Evolutionary conservation across 2,329 filamentous ascomycete species (phyloP).

Genomic region (Apiospora malaysiana): DNA sequence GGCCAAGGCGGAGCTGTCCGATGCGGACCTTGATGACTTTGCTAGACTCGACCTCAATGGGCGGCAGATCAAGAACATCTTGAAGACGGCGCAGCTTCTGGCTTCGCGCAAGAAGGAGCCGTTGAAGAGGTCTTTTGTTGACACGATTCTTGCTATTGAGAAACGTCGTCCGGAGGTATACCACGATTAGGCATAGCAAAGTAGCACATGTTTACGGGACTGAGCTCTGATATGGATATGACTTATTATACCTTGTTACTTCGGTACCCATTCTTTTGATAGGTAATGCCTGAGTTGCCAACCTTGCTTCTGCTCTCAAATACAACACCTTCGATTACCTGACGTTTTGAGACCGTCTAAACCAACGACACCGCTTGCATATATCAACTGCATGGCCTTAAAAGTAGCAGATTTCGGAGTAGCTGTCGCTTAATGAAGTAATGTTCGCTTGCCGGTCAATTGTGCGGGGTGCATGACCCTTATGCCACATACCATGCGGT

Average conservation of each 20-base stretch:
- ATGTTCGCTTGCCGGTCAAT: neutral
- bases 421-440: neutral
- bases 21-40: slow-evolving; percentile 27
- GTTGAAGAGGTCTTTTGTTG: neutral
- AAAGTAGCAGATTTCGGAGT: too few species aligned
- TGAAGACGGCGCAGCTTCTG: slow-evolving; percentile 29
- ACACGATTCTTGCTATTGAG: neutral
- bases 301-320: too few species aligned
- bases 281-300: too few species aligned
- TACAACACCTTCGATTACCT: too few species aligned
- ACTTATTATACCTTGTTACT: neutral
- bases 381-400: too few species aligned
- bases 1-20: slow-evolving; percentile 15
- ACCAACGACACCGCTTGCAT: too few species aligned
- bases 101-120: slow-evolving; percentile 1
- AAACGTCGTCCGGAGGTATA: neutral
- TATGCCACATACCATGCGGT: neutral
- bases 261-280: neutral
- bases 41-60: slow-evolving; percentile 36
- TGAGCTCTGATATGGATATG: too few species aligned
- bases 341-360: too few species aligned
- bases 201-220: too few species aligned
- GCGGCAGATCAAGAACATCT: slow-evolving; percentile 41
- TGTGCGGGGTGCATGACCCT: neutral
- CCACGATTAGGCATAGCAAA: neutral